Percentiles rank a stretch among this genome's conserved stretches.
These are phyloP conservation scores for Pseudocercospora eumusae DNA, from an alignment of 2,329 filamentous ascomycete species.

Conservation along the genomic window DNA sequence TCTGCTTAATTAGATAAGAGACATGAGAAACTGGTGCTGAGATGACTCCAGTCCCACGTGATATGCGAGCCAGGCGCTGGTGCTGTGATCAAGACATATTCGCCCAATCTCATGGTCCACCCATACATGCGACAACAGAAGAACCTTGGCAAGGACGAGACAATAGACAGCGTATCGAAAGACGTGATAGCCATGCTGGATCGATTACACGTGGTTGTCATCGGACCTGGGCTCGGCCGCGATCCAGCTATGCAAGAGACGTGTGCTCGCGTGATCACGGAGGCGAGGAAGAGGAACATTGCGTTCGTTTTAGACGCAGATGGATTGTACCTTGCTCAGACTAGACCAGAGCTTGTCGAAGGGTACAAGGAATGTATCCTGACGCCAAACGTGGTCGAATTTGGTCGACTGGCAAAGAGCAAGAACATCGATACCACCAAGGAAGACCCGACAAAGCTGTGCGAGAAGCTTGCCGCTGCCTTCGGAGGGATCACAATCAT, in stretches of 20 bases:
- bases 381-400: slow-evolving; percentile 95
- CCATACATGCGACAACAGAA: slow-evolving; percentile 84
- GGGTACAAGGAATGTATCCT: slow-evolving; percentile 84
- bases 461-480: slow-evolving; percentile 68
- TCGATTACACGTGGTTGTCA: slow-evolving; percentile 86
- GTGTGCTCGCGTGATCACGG: slow-evolving; percentile 73
- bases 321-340: slow-evolving; percentile 75
- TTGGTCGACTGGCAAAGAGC: slow-evolving; percentile 75
- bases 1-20: not conserved
- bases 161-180: slow-evolving; percentile 63
- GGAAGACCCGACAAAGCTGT: slow-evolving; percentile 59
- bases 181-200: slow-evolving; percentile 77
- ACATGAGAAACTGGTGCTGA: slow-evolving; percentile 4
- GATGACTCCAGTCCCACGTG: slow-evolving; percentile 70
- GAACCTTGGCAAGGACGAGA: slow-evolving; percentile 56
- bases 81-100: slow-evolving; percentile 92
- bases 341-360: slow-evolving; percentile 71
- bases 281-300: slow-evolving; percentile 69
- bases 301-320: slow-evolving; percentile 92
- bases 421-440: slow-evolving; percentile 63
- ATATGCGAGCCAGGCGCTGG: slow-evolving; percentile 89
- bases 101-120: slow-evolving; percentile 97
- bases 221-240: slow-evolving; percentile 87
- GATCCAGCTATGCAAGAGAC: slow-evolving; percentile 89
- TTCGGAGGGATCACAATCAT: slow-evolving; percentile 88